These are phyloP conservation scores for Hippophae tibetana DNA, from an alignment of 306 rosid genomes.

Conservation along the genomic window DNA sequence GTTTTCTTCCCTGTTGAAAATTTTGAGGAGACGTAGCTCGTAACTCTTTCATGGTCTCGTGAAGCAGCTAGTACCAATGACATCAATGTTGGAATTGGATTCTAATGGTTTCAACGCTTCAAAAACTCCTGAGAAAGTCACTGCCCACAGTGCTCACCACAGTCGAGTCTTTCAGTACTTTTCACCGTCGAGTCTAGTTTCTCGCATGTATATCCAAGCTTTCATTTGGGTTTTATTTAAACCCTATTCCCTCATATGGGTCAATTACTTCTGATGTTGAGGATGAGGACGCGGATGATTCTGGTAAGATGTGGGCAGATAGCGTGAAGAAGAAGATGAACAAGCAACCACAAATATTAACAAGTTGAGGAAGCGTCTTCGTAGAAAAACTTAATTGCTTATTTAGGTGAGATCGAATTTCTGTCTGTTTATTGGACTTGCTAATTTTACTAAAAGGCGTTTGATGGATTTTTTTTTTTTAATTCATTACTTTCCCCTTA, in stretches of 20 bases:
- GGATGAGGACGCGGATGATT: conserved; percentile 29
- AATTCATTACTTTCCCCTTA: conserved; percentile 15
- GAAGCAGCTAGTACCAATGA: too few relatives aligned
- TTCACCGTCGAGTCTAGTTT: conserved; percentile 14
- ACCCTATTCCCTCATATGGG: conserved; percentile 23
- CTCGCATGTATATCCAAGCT: conserved; percentile 37
- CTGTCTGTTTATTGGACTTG: conserved; percentile 8
- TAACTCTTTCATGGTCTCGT: too few relatives aligned
- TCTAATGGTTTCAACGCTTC: conserved; percentile 58
- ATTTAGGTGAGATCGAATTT: conserved; percentile 30
- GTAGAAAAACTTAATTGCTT: conserved; percentile 40
- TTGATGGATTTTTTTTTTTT: background rate
- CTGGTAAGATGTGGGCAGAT: conserved; percentile 56
- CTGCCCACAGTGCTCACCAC: conserved; percentile 12
- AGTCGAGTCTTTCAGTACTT: conserved; percentile 8
- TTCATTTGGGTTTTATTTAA: conserved; percentile 42
- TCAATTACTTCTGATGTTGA: conserved; percentile 19
- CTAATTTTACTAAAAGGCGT: background rate
- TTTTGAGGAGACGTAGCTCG: too few relatives aligned
- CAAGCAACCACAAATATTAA: conserved; percentile 63
- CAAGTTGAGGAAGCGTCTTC: conserved; percentile 60
- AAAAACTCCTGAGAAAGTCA: conserved; percentile 36
- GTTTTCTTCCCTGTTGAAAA: too few relatives aligned
- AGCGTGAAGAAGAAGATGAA: conserved; percentile 86
- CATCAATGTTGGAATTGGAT: background rate